Evolutionary conservation across 2,329 filamentous ascomycete genomes (phyloP).

Genomic region (Epichloe festucae): DNA sequence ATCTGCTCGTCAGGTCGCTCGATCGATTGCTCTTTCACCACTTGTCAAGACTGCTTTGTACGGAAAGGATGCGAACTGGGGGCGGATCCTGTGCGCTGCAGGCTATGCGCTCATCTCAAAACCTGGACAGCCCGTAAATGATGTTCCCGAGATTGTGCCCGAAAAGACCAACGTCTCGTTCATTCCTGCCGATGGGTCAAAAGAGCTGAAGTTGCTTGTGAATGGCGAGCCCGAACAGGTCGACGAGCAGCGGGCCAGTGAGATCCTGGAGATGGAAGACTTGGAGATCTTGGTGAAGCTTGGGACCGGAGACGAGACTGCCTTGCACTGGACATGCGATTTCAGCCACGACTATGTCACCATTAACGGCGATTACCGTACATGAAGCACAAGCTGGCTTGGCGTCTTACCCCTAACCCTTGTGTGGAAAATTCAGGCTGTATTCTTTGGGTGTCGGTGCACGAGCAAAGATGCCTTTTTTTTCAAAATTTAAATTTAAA

Average conservation of each 20-base stretch:
- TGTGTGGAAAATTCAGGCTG: no score
- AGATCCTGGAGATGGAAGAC: constrained; percentile 68
- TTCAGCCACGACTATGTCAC: constrained; percentile 71
- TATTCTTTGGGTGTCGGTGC: no score
- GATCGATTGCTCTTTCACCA: constrained; percentile 78
- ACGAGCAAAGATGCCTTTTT: no score
- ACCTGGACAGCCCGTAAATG: constrained; percentile 41
- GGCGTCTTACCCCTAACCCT: no score
- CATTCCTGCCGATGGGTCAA: constrained; percentile 61
- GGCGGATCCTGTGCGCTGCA: constrained; percentile 86
- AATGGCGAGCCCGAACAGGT: constrained; percentile 70
- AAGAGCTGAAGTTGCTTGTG: constrained; percentile 63
- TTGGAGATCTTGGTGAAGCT: constrained; percentile 65
- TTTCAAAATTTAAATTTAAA: no score
- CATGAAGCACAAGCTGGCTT: constrained; percentile 21
- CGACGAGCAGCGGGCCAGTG: constrained; percentile 61
- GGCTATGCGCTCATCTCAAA: constrained; percentile 61
- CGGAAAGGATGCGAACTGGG: constrained; percentile 97
- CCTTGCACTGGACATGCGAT: constrained; percentile 75
- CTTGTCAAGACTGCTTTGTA: constrained; percentile 96
- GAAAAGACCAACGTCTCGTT: constrained; percentile 68
- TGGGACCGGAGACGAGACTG: constrained; percentile 54
- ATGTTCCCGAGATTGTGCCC: constrained; percentile 52
- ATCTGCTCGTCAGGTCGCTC: constrained; percentile 67
- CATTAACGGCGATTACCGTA: constrained; percentile 57